Evolutionary conservation across 257 asterid species (phyloP).

Genomic region (Nicotiana attenuata): DNA sequence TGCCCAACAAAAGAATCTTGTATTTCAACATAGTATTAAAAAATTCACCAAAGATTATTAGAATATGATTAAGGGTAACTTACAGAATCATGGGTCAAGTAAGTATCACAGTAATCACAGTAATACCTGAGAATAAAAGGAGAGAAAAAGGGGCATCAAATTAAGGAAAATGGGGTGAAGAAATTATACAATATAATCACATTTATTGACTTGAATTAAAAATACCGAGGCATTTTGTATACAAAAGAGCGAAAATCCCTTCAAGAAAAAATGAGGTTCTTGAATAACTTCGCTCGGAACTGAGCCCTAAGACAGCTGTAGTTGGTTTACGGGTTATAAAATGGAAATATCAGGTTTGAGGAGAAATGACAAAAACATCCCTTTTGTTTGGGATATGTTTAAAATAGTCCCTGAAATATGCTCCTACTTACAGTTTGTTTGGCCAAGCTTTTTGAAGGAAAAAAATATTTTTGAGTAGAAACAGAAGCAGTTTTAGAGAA

Average conservation of each 20-base stretch:
- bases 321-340: no score
- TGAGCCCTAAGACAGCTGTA: neutral
- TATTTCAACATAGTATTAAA: neutral
- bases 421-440: no score
- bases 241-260: neutral
- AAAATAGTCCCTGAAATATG: no score
- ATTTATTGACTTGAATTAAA: neutral
- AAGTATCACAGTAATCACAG: constrained; percentile 28
- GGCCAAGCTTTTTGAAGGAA: no score
- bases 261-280: neutral
- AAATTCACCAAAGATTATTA: neutral
- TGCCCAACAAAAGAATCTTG: neutral
- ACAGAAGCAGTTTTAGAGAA: no score
- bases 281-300: neutral
- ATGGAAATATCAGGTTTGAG: no score
- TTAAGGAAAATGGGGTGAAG: neutral
- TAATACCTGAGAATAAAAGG: constrained; percentile 17
- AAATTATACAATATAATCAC: neutral
- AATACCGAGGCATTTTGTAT: constrained; percentile 18
- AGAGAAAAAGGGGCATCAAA: neutral
- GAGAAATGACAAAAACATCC: no score
- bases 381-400: neutral
- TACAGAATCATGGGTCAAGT: constrained; percentile 28
- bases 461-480: no score
- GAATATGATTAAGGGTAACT: neutral